These are phyloP conservation scores for Trichophyton simii DNA, from an alignment of 2,329 filamentous ascomycete species.

Conservation along the genomic window DNA sequence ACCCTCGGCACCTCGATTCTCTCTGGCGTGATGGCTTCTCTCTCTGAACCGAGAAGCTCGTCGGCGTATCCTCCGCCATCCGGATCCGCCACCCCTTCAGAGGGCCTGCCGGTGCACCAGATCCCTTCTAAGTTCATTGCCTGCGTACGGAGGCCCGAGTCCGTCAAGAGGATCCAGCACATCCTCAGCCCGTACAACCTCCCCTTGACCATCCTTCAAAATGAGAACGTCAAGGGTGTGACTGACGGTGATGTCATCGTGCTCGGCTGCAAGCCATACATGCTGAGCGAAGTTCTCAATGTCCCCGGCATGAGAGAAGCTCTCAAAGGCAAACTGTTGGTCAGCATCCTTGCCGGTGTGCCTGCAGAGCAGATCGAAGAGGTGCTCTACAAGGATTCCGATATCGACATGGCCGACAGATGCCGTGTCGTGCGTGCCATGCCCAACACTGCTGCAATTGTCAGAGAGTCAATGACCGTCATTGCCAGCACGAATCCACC, in stretches of 20 bases:
- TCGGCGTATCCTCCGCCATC: constrained; percentile 25
- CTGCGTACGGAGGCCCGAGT: constrained; percentile 59
- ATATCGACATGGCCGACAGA: constrained; percentile 21
- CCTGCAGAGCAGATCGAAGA: constrained; percentile 55
- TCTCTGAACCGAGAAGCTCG: constrained; percentile 41
- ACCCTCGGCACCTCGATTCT: constrained; percentile 80
- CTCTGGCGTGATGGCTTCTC: constrained; percentile 61
- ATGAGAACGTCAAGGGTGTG: constrained; percentile 58
- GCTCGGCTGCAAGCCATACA: constrained; percentile 69
- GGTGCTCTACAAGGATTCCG: constrained; percentile 47
- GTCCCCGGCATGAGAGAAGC: constrained; percentile 58
- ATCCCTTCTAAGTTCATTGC: constrained; percentile 68
- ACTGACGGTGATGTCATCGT: constrained; percentile 60
- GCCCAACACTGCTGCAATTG: constrained; percentile 70
- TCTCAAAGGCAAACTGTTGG: constrained; percentile 64
- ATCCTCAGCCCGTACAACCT: constrained; percentile 52
- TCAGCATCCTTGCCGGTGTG: constrained; percentile 70
- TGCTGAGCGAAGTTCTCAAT: constrained; percentile 55
- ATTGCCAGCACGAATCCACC: constrained; percentile 48
- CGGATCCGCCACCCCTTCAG: constrained; percentile 25
- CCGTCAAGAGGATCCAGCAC: constrained; percentile 54
- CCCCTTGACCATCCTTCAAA: constrained; percentile 53
- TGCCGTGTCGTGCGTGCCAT: constrained; percentile 60
- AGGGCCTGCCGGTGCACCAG: constrained; percentile 37
- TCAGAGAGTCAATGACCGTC: constrained; percentile 72